Percentiles rank a stretch among this genome's conserved stretches.
phyloP scores from a whole-genome alignment of 305 asterid genomes.

The Ilex paraguariensis region DNA sequence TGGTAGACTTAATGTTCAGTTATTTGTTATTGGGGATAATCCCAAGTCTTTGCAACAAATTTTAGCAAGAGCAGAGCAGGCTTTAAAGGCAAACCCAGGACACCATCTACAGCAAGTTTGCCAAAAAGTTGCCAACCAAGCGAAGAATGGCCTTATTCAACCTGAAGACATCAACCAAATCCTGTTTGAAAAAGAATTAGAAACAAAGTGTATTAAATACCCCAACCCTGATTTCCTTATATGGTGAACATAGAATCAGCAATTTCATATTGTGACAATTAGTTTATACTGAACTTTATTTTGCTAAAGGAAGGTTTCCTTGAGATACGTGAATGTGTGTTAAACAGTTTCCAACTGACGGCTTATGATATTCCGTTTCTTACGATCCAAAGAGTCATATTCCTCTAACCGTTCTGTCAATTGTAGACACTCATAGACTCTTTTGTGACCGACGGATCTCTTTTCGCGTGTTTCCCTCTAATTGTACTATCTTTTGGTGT shows the following conservation, averaged over 20 bases:
- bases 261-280: constrained; percentile 36
- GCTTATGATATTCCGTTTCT: too few relatives aligned
- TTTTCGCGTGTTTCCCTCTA: too few relatives aligned
- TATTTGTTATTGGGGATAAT: constrained; percentile 19
- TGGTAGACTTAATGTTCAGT: constrained; percentile 5
- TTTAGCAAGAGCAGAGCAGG: constrained; percentile 5
- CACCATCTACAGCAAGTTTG: constrained; percentile 19
- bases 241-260: constrained; percentile 28
- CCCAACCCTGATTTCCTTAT: constrained; percentile 31
- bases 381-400: too few relatives aligned
- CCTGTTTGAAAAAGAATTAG: constrained; percentile 20
- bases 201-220: constrained; percentile 10
- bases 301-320: constrained; percentile 17
- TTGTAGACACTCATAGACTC: too few relatives aligned
- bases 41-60: constrained; percentile 7
- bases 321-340: too few relatives aligned
- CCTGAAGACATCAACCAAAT: constrained; percentile 20
- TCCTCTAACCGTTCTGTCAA: too few relatives aligned
- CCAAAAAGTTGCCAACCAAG: constrained; percentile 18
- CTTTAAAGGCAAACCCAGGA: constrained; percentile 7
- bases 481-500: too few relatives aligned
- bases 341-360: too few relatives aligned
- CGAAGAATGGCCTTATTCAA: constrained; percentile 13
- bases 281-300: constrained; percentile 27
- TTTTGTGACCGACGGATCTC: too few relatives aligned